Percentiles rank a stretch among this genome's conserved stretches.
phyloP scores from a whole-genome alignment of 2,329 filamentous ascomycete species.

The Madurella mycetomatis region DNA sequence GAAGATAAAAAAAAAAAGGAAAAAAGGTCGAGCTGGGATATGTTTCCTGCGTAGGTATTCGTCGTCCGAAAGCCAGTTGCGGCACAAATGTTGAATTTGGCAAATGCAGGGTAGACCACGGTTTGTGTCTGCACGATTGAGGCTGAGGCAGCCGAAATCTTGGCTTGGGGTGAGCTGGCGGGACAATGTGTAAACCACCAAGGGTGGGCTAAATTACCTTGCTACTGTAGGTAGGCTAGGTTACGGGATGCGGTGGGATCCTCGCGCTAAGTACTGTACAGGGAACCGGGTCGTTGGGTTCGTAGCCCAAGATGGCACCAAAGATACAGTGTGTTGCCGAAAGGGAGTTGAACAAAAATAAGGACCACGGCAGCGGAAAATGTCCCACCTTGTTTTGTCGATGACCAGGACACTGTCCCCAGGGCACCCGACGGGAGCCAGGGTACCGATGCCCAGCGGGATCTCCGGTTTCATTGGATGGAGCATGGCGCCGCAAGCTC shows the following conservation, averaged over 20 bases:
- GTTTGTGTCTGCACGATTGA: background rate
- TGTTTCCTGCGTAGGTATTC: background rate
- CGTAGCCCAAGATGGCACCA: background rate
- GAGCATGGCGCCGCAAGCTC: constrained; percentile 2
- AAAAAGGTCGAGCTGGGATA: background rate
- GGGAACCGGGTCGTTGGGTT: no score
- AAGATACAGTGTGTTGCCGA: background rate
- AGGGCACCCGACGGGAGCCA: constrained; percentile 5
- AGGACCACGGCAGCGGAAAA: background rate
- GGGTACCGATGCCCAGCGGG: constrained; percentile 14
- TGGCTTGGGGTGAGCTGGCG: background rate
- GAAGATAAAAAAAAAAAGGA: background rate
- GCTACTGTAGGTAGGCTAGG: no score
- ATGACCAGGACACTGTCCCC: constrained; percentile 1
- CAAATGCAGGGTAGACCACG: background rate
- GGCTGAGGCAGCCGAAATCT: constrained; percentile 1
- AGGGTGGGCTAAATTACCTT: no score
- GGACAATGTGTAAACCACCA: background rate
- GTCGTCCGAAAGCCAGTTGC: background rate
- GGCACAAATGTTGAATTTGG: background rate
- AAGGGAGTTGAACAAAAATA: constrained; percentile 2
- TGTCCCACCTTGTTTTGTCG: background rate
- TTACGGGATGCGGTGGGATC: no score
- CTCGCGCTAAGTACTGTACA: no score
- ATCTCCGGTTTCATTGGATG: constrained; percentile 17